phyloP scores from a whole-genome alignment of 2,329 filamentous ascomycete genomes.

The Sclerotinia glacialis region DNA sequence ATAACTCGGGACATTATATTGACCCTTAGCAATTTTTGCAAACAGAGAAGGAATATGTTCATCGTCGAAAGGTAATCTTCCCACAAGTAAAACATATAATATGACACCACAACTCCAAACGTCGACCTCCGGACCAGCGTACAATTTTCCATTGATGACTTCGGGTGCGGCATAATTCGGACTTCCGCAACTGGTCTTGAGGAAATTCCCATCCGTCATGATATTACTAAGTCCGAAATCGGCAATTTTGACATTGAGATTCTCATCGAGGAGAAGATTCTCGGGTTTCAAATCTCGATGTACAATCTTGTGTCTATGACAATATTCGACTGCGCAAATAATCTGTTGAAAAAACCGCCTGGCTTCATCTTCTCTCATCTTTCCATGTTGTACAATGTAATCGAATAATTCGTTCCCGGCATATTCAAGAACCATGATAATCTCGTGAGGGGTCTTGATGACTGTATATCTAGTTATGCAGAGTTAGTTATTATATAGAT shows the following conservation, averaged over 20 bases:
- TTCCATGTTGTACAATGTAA: conserved; percentile 92
- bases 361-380: conserved; percentile 88
- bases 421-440: conserved; percentile 99
- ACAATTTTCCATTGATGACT: conserved; percentile 95
- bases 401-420: conserved; percentile 96
- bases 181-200: conserved; percentile 97
- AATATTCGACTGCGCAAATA: conserved; percentile 97
- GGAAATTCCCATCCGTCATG: conserved; percentile 98
- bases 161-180: conserved; percentile 98
- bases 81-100: conserved; percentile 76
- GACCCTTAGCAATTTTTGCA: conserved; percentile 93
- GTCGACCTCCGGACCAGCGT: conserved; percentile 95
- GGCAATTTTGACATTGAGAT: conserved; percentile 98
- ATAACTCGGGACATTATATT: conserved; percentile 88
- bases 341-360: conserved; percentile 99
- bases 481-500: conserved; percentile 32
- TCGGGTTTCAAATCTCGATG: conserved; percentile 97
- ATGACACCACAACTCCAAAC: conserved; percentile 98
- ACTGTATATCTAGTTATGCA: conserved; percentile 71
- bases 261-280: conserved; percentile 90
- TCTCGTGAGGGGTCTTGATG: conserved; percentile 89
- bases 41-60: conserved; percentile 97
- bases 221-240: conserved; percentile 99
- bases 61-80: conserved; percentile 90
- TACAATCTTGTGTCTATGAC: conserved; percentile 97